Evolutionary conservation across 495 filamentous ascomycete genomes (phyloP), one percentile per base, ranked within the genome.

Genomic region (Neurospora sp.): DNA sequence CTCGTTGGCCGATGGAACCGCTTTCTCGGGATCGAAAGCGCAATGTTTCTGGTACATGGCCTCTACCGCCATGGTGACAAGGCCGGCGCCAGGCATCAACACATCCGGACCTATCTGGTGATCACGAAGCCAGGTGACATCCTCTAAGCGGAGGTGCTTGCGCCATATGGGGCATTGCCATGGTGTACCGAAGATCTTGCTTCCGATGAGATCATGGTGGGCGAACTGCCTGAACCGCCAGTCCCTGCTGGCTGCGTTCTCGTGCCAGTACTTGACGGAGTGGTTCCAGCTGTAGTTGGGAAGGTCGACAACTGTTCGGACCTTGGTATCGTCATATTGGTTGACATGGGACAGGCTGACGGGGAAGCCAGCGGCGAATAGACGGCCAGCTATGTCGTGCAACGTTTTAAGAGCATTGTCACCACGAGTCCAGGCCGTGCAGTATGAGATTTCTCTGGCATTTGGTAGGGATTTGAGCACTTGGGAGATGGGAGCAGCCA

Each of bases 401-500:
- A 81, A 40, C 0, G 76, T 74, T 6, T 79, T 74, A 4, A 75
- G 16, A 0, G 74, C 78, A 1, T 79, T 75, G 0, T 73, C 59
- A 8, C 74, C 79, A 0, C 84, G 77, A 3, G 76, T 72, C 8
- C 81, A 70, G 1, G 81, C 70, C 0, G 80, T 65, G 0, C 75
- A 39, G 40, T 84, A 86, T 35, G 38, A 16, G 5, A 48, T 39
- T 5, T 69, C 17, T 8, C 72, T 8, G 42, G 69, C 17, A 41
- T 48, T 6, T 20, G 53, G 42, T 76, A 71, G 22, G 4, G 48
- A 37, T 20, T 75, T 76, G 22, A 75, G 71, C 20, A 81, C 84
- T 41, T 87, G 82, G 31, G 78, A 79, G 20, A 85, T 76, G 0
- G 87, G 83, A 4, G 84, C 84, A 14, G 82, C 79, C 0, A 90